Evolutionary conservation across 2,329 filamentous ascomycete species (phyloP).

Genomic region (Phialophora macrospora): DNA sequence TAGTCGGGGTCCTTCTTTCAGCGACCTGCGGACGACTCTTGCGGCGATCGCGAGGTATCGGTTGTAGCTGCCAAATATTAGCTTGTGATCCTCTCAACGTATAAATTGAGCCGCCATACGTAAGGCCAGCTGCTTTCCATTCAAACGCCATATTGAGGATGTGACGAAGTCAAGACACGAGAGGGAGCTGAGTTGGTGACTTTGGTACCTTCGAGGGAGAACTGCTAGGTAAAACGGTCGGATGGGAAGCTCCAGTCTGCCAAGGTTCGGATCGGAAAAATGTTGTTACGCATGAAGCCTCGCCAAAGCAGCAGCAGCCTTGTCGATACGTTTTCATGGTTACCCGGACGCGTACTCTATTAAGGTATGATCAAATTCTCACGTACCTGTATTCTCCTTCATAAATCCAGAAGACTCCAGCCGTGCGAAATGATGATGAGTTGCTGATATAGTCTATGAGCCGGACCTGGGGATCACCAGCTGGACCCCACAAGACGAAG

Average conservation of each 20-base stretch:
- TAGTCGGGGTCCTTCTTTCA: conserved; percentile 94
- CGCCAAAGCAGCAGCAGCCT: not conserved
- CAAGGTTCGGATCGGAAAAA: conserved; percentile 9
- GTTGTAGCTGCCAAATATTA: conserved; percentile 81
- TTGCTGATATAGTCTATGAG: too few relatives aligned
- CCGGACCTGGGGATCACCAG: too few relatives aligned
- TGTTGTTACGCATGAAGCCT: not conserved
- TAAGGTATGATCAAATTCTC: too few relatives aligned
- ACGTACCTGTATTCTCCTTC: too few relatives aligned
- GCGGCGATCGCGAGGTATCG: conserved; percentile 96
- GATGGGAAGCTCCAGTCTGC: conserved; percentile 12
- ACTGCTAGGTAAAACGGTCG: not conserved
- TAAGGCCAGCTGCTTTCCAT: conserved; percentile 97
- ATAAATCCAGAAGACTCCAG: too few relatives aligned
- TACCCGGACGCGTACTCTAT: too few relatives aligned
- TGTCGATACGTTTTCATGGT: not conserved
- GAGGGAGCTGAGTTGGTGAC: not conserved
- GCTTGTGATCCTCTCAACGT: conserved; percentile 34
- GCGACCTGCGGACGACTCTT: conserved; percentile 90
- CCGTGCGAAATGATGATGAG: too few relatives aligned
- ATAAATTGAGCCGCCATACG: conserved; percentile 64
- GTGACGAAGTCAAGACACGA: conserved; percentile 4
- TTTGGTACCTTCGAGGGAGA: not conserved
- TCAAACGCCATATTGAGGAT: conserved; percentile 76
- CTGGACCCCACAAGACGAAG: too few relatives aligned